Evolutionary conservation across 805 yeast species (phyloP), one percentile per base, ranked within the genome.

Genomic region (Lachancea sp.): DNA sequence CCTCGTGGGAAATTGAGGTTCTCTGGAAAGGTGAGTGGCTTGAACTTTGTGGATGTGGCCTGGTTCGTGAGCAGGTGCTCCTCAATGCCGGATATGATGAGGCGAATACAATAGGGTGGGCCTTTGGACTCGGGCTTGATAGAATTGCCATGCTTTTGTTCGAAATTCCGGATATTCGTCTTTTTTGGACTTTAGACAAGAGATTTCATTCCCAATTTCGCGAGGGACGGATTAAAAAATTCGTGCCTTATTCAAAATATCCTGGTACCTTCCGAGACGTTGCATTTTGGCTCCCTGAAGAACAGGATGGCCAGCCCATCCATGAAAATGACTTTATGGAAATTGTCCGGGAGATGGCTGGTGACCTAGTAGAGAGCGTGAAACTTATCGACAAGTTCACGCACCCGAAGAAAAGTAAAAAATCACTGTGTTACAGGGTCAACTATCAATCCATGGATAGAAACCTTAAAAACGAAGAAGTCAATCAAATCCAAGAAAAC

Each of bases 1-100:
- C 98, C 3, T 84, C 95, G 31, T 92, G 95, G 94, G 97, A 92
- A 56, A 87, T 94, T 50, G 98, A 92, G 64, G 96, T 92, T 4
- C 88, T 94, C 89, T 92, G 97, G 97, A 85, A 88, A 58, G 95
- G 92, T 38, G 95, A 89, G 51, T 92, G 98, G 98, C 70, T 92
- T 25, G 98, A 92, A 65, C 80, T 95, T 59, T 86, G 96, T 55
- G 98, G 98, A 0, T 86, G 95, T 64, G 98, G 98, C 19, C 72
- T 90, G 26, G 95, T 88, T 6, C 78, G 78, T 49, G 82, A 86
- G 50, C 78, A 77, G 36, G 95, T 90, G 0, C 68, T 87, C 28
- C 67, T 75, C 17, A 83, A 81, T 49, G 75, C 96, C 1, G 94
- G 86, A 0, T 68, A 80, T 38, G 64, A 72, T 18, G 55, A 63